Evolutionary conservation across 345 rosid species (phyloP).

Genomic region (Ailanthus altissimus): DNA sequence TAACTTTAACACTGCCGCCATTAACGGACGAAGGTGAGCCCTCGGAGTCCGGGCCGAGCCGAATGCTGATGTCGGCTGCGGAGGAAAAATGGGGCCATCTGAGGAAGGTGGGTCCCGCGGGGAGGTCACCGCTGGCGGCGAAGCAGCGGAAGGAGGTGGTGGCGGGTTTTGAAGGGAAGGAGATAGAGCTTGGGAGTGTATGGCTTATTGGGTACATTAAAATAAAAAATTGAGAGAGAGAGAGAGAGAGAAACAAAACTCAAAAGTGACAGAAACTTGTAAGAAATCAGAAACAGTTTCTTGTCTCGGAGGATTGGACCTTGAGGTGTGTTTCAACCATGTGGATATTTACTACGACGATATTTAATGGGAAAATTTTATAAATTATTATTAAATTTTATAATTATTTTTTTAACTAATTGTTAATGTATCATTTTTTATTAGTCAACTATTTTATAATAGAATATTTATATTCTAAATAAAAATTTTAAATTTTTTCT

Average conservation of each 20-base stretch:
- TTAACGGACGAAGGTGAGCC: conserved; percentile 34
- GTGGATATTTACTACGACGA: too few relatives aligned
- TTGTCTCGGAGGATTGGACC: too few relatives aligned
- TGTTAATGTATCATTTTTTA: too few relatives aligned
- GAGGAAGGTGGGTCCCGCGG: conserved; percentile 31
- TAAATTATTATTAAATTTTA: too few relatives aligned
- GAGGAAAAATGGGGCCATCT: conserved; percentile 46
- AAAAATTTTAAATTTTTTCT: too few relatives aligned
- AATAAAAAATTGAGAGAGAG: neutral
- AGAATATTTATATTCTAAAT: too few relatives aligned
- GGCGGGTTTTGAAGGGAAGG: conserved; percentile 28
- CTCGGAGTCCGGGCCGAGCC: conserved; percentile 44
- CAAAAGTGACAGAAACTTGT: too few relatives aligned
- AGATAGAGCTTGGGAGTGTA: conserved; percentile 30
- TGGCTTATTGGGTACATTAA: conserved; percentile 62
- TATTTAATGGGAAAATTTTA: too few relatives aligned
- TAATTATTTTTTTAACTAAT: too few relatives aligned
- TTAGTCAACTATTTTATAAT: too few relatives aligned
- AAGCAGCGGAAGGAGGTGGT: conserved; percentile 64
- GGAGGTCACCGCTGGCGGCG: conserved; percentile 61
- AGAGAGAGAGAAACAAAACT: neutral
- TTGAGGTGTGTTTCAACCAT: too few relatives aligned
- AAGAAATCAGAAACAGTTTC: too few relatives aligned
- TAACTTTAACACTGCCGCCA: conserved; percentile 33
- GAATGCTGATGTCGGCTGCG: conserved; percentile 48